phyloP scores from a whole-genome alignment of 202 grass and related monocot species.

The Brachypodium distachyon region DNA sequence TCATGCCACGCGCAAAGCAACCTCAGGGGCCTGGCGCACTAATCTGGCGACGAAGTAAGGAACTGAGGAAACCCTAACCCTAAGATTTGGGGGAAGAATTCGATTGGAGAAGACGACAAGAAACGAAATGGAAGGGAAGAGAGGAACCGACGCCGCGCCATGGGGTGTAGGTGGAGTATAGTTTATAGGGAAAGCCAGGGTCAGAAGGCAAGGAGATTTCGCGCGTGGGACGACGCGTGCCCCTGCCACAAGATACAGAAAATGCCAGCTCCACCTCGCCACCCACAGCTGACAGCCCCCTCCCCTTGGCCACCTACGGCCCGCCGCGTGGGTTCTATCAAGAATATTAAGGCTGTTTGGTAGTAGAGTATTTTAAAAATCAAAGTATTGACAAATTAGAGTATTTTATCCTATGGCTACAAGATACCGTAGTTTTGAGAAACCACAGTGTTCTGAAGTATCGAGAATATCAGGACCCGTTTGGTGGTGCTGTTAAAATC shows the following conservation, averaged over 20 bases:
- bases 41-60: slow-evolving; percentile 15
- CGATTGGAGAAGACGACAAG: not conserved
- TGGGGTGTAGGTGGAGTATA: not conserved
- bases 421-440: too few relatives aligned
- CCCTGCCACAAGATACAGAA: not conserved
- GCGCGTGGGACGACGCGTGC: not conserved
- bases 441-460: too few relatives aligned
- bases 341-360: too few relatives aligned
- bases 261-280: not conserved
- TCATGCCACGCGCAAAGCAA: not conserved
- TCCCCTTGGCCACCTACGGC: too few relatives aligned
- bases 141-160: not conserved
- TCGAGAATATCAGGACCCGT: too few relatives aligned
- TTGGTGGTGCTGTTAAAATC: too few relatives aligned
- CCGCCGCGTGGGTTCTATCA: too few relatives aligned
- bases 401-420: too few relatives aligned
- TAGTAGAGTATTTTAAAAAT: too few relatives aligned
- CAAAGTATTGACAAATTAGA: too few relatives aligned
- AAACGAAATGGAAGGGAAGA: not conserved
- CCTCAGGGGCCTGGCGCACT: slow-evolving; percentile 4
- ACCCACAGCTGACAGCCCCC: too few relatives aligned
- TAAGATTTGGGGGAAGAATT: slow-evolving; percentile 17
- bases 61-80: slow-evolving; percentile 38
- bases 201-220: not conserved
- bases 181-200: slow-evolving; percentile 2